A percentile compares a stretch with the other conserved stretches of the same genome.
These are phyloP conservation scores for Eucalyptus victrix DNA, from an alignment of 345 rosid species.

Conservation along the genomic window DNA sequence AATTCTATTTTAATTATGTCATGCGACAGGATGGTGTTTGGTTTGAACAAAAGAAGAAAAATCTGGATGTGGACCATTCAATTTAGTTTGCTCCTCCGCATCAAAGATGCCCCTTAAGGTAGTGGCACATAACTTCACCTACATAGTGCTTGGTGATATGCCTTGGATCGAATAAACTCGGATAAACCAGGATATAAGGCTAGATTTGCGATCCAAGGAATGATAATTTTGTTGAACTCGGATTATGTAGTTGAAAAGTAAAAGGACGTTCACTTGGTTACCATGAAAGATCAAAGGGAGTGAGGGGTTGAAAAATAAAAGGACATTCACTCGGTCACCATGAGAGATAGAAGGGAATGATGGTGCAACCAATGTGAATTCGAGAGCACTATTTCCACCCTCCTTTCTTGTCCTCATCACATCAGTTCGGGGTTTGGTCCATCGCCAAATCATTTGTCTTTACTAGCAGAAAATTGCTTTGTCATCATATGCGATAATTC, in stretches of 20 bases:
- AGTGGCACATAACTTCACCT: not conserved
- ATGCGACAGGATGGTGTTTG: not conserved
- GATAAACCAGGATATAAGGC: not conserved
- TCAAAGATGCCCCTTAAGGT: not conserved
- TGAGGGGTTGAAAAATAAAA: not conserved
- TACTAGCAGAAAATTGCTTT: not conserved
- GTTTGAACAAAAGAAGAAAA: not conserved
- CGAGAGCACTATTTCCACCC: fast-evolving
- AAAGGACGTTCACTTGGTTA: no score
- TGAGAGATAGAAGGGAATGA: not conserved
- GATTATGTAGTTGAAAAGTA: not conserved
- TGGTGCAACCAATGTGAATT: not conserved
- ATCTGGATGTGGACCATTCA: not conserved
- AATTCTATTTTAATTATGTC: not conserved
- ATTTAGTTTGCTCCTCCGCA: not conserved
- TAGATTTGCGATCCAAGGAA: not conserved
- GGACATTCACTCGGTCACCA: not conserved
- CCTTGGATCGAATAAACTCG: not conserved
- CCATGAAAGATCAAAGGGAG: no score
- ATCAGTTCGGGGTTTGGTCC: not conserved
- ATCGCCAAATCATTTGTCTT: not conserved
- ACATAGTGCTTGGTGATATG: not conserved
- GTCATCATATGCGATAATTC: not conserved
- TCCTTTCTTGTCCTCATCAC: not conserved
- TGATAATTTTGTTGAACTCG: not conserved